Percentiles rank a stretch among this genome's conserved stretches.
Evolutionary conservation across 805 yeast species (phyloP).

Genomic region (Candida andamanensis): DNA sequence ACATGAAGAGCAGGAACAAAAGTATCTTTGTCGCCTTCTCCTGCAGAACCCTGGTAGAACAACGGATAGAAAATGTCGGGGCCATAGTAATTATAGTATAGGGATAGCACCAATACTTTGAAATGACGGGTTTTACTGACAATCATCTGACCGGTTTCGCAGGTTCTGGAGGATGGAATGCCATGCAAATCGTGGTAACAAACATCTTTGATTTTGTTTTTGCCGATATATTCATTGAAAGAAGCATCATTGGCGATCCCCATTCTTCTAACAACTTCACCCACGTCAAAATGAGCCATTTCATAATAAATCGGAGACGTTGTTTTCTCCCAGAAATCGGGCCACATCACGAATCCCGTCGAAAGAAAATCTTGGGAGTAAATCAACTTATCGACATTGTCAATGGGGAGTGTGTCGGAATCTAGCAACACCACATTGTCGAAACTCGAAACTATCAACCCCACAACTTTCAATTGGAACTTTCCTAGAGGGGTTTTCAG

Average conservation of each 20-base stretch:
- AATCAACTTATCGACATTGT: constrained; percentile 24
- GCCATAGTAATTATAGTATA: constrained; percentile 32
- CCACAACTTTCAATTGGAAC: constrained; percentile 27
- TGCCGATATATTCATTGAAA: constrained; percentile 17
- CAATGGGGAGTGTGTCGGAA: constrained; percentile 29
- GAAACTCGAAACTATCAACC: constrained; percentile 28
- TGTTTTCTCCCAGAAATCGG: constrained; percentile 30
- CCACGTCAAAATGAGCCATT: constrained; percentile 23
- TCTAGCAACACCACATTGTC: constrained; percentile 29
- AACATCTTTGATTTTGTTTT: constrained; percentile 14
- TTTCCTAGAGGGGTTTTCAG: constrained; percentile 8
- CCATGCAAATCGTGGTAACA: constrained; percentile 31
- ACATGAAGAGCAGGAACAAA: constrained; percentile 33
- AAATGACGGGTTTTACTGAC: constrained; percentile 30
- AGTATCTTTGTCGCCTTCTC: constrained; percentile 34
- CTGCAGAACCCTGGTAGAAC: constrained; percentile 32
- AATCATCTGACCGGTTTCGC: constrained; percentile 34
- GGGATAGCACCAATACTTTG: constrained; percentile 23
- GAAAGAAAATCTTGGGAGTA: constrained; percentile 19
- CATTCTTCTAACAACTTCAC: constrained; percentile 24
- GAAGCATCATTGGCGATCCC: constrained; percentile 24
- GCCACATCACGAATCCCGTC: constrained; percentile 30
- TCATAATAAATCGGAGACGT: constrained; percentile 29
- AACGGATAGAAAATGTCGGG: constrained; percentile 23
- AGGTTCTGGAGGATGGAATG: constrained; percentile 22